These are phyloP conservation scores for Solanum chacoense DNA, from an alignment of 305 asterid species.

Conservation along the genomic window DNA sequence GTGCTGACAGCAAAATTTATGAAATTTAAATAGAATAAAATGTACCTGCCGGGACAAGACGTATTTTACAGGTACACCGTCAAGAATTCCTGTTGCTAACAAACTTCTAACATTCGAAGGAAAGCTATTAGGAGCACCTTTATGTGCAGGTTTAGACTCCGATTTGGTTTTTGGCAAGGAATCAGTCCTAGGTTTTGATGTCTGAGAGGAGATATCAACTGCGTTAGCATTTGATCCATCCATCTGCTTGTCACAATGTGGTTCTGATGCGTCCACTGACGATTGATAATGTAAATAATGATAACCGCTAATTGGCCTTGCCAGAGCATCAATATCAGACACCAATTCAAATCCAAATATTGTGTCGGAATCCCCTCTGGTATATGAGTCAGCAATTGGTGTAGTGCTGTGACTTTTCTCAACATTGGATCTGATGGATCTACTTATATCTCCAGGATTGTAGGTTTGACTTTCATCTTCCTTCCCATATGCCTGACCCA, in stretches of 20 bases:
- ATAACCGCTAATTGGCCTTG: constrained; percentile 54
- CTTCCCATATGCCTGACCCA: constrained; percentile 50
- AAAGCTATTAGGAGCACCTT: constrained; percentile 91
- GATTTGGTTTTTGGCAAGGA: constrained; percentile 35
- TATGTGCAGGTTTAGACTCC: constrained; percentile 51
- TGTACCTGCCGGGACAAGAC: constrained; percentile 69
- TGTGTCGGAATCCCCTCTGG: constrained; percentile 39
- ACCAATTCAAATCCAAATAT: constrained; percentile 59
- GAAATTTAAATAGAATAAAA: not conserved
- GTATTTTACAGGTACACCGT: constrained; percentile 84
- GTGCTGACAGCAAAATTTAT: not conserved
- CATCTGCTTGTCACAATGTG: constrained; percentile 31
- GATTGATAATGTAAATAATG: constrained; percentile 53
- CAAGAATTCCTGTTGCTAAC: constrained; percentile 89
- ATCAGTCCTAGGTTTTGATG: constrained; percentile 37
- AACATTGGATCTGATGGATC: constrained; percentile 19
- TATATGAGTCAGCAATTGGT: constrained; percentile 32
- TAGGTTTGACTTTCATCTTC: constrained; percentile 47
- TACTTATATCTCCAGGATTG: constrained; percentile 23
- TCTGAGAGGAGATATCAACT: constrained; percentile 24
- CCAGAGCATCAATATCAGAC: constrained; percentile 42
- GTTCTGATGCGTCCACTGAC: constrained; percentile 41
- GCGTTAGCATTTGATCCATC: constrained; percentile 23
- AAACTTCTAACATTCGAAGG: constrained; percentile 95
- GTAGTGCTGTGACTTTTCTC: constrained; percentile 33